Percentiles rank a stretch among this genome's conserved stretches.
Evolutionary conservation across 768 basidiomycete genomes (phyloP).

Genomic region (Leccinum subgranulosum): DNA sequence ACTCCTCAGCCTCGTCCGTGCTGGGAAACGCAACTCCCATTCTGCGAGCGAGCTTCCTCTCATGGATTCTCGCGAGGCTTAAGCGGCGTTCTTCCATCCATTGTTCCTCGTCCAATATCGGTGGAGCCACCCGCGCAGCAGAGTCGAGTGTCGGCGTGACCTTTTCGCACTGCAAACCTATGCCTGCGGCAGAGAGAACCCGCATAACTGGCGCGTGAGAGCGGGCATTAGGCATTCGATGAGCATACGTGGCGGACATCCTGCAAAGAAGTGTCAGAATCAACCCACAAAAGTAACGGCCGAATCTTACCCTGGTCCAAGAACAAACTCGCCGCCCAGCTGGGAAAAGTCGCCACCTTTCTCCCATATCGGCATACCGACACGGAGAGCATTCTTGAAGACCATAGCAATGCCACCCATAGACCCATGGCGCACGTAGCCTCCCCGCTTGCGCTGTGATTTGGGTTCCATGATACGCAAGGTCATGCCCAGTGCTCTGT

Average conservation of each 20-base stretch:
- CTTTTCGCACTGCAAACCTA: constrained; percentile 28
- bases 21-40: constrained; percentile 26
- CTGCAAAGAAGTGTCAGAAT: constrained; percentile 32
- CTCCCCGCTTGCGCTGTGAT: constrained; percentile 42
- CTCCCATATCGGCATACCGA: constrained; percentile 81
- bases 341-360: constrained; percentile 74
- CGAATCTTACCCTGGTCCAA: constrained; percentile 57
- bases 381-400: constrained; percentile 62
- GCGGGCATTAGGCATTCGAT: constrained; percentile 78
- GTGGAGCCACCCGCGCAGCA: not conserved
- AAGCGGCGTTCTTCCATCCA: constrained; percentile 36
- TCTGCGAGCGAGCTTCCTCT: constrained; percentile 32
- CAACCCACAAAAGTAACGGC: constrained; percentile 16
- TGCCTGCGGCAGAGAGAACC: constrained; percentile 63
- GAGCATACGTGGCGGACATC: constrained; percentile 66
- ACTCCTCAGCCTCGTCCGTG: constrained; percentile 8
- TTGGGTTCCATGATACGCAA: constrained; percentile 42
- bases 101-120: constrained; percentile 27
- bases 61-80: constrained; percentile 30
- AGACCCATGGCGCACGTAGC: constrained; percentile 64
- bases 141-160: constrained; percentile 4
- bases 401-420: constrained; percentile 74
- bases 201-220: constrained; percentile 72
- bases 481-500: constrained; percentile 77
- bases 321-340: constrained; percentile 87